A percentile compares a stretch with the other conserved stretches of the same genome.
Evolutionary conservation across 306 rosid species (phyloP).

Genomic region (Argentina anserina): DNA sequence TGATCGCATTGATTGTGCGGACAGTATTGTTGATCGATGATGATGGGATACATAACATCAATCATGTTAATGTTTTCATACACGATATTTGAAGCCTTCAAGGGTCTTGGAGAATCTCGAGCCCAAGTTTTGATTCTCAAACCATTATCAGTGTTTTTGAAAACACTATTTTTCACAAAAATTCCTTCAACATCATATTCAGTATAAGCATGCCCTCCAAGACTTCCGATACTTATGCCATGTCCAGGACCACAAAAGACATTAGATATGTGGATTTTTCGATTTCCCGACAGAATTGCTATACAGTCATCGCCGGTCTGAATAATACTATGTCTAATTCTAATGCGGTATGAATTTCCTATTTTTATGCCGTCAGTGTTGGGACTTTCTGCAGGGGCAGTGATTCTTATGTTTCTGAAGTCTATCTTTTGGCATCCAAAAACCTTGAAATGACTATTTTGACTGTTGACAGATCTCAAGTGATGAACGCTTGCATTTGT

Average conservation of each 20-base stretch:
- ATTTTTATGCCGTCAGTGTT: conserved; percentile 82
- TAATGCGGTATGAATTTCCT: conserved; percentile 21
- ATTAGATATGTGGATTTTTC: conserved; percentile 20
- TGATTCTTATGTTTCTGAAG: conserved; percentile 22
- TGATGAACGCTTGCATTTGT: conserved; percentile 37
- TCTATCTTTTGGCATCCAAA: conserved; percentile 38
- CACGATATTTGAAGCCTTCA: conserved; percentile 28
- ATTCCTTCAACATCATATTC: conserved; percentile 40
- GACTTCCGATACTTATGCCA: conserved; percentile 67
- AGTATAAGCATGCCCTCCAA: conserved; percentile 24
- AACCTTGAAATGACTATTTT: conserved; percentile 37
- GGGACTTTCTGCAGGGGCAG: conserved; percentile 42
- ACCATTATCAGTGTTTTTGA: conserved; percentile 41
- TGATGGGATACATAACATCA: conserved; percentile 39
- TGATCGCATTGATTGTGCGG: conserved; percentile 24
- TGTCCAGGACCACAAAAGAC: conserved; percentile 67
- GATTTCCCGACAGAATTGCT: conserved; percentile 41
- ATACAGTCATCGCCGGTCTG: conserved; percentile 61
- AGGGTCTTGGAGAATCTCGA: neutral
- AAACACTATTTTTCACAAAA: conserved; percentile 39
- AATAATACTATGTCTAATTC: conserved; percentile 19
- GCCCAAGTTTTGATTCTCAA: conserved; percentile 73
- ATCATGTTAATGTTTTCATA: conserved; percentile 49
- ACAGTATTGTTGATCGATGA: conserved; percentile 62
- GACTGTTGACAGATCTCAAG: conserved; percentile 45